These are phyloP conservation scores for Basidiobolus heterosporus DNA, from an alignment of 371 early-diverging fungal species.

Conservation along the genomic window DNA sequence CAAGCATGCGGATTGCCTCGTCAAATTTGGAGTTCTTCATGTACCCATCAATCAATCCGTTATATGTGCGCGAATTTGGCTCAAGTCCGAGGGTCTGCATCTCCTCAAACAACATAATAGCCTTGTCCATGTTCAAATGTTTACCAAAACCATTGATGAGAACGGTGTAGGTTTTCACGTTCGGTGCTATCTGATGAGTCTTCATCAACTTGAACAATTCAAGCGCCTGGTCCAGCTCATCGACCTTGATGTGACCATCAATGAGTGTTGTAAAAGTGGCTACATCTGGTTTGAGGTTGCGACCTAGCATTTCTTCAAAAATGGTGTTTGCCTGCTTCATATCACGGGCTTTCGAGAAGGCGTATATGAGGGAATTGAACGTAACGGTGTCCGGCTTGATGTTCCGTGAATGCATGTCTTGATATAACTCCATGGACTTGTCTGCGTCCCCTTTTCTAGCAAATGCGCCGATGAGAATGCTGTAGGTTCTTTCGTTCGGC, in stretches of 20 bases:
- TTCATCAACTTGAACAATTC: constrained; percentile 1
- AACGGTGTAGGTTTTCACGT: constrained; percentile 1
- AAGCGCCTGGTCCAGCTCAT: constrained; percentile 1
- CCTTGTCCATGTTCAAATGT: background rate
- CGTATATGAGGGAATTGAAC: constrained; percentile 2
- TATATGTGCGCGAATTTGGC: constrained; percentile 1
- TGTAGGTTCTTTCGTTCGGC: constrained; percentile 4
- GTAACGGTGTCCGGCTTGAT: background rate
- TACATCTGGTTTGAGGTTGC: constrained; percentile 1
- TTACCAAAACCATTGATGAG: constrained; percentile 6
- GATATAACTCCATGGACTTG: background rate
- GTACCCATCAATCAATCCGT: constrained; percentile 3
- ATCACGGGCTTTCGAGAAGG: constrained; percentile 1
- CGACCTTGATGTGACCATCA: constrained; percentile 1
- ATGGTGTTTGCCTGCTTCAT: constrained; percentile 3
- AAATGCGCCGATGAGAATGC: constrained; percentile 2
- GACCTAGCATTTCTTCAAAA: background rate
- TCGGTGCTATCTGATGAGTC: background rate
- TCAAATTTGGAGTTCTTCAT: background rate
- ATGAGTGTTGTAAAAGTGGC: constrained; percentile 2
- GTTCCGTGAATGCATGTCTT: background rate
- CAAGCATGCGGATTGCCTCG: constrained; percentile 2
- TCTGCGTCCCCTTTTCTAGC: background rate
- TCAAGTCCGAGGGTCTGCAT: background rate
- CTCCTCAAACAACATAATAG: constrained; percentile 1